Evolutionary conservation across 164 flowering plant species (phyloP), one percentile per base, ranked within the genome.

Genomic region (Sedum album): DNA sequence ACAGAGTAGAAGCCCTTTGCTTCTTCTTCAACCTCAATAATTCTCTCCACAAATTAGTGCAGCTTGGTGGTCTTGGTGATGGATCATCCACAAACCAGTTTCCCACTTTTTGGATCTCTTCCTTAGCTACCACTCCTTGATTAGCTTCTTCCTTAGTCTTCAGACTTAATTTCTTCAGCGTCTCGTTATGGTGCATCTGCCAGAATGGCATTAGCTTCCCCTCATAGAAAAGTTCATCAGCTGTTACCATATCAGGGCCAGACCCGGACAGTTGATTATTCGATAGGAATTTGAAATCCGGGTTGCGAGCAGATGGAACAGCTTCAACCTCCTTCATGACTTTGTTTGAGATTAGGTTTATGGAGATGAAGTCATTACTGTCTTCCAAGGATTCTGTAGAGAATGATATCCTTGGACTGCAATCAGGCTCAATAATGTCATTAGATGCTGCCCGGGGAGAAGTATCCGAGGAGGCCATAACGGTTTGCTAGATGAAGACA

Each of bases 21-120:
- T 82, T 89, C 73, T 89, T 93, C 84, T 77, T 90, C 83, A 93
- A 57, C 81, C 86, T 84, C 31, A 93, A 63, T 21, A 93, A 70
- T 76, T 93, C 98, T 73, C 87, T 93, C 96, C 96, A 93, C 21
- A 93, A 33, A 35, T 88, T 90, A 36, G 98, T 93, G 79, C 98
- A 93, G 57, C 83, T 93, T 0, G 98, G 98, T 39, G 98, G 98
- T 68, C 98, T 72, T 25, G 98, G 96, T 55, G 98, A 93, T 25
- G 96, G 96, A 55, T 93, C 95, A 30, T 93, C 98, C 3, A 86
- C 70, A 67, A 85, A 87, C 95, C 96, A 92, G 67, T 64, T 81
- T 23, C 75, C 25, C 57, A 48, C 73, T 55, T 82, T 77, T 17
- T n/a, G 67, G 69, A 73, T 81, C 21, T 79, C 84, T 60, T 76